These are phyloP conservation scores for Colletotrichum noveboracense DNA, from an alignment of 2,329 filamentous ascomycete genomes.

Conservation along the genomic window DNA sequence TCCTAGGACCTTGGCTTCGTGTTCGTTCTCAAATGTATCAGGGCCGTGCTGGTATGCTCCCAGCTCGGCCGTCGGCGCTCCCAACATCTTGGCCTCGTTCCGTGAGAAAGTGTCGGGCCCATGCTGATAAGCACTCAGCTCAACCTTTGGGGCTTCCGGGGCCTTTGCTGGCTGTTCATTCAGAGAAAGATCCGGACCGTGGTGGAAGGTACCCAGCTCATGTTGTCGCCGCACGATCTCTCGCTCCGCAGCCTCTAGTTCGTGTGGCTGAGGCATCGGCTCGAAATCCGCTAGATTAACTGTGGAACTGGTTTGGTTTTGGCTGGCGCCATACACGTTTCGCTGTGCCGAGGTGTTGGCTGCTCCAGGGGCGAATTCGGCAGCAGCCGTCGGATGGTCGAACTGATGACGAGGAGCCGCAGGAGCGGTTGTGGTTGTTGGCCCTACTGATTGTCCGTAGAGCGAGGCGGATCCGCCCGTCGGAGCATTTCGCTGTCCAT, in stretches of 20 bases:
- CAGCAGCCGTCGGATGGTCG: not conserved
- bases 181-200: constrained; percentile 2
- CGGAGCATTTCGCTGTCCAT: not conserved
- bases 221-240: constrained; percentile 15
- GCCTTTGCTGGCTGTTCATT: not conserved
- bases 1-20: constrained; percentile 17
- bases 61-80: constrained; percentile 10
- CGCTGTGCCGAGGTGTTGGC: not conserved
- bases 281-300: constrained; percentile 11
- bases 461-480: not conserved
- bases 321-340: not conserved
- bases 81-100: constrained; percentile 14
- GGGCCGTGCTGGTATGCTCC: constrained; percentile 16
- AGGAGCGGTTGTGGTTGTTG: not conserved
- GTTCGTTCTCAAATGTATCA: constrained; percentile 12
- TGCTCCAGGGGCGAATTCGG: constrained; percentile 9
- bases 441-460: not conserved
- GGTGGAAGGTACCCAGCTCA: constrained; percentile 14
- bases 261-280: constrained; percentile 10
- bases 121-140: constrained; percentile 15
- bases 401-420: constrained; percentile 8
- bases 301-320: constrained; percentile 7
- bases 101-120: constrained; percentile 9
- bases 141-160: not conserved
- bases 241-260: constrained; percentile 13